Evolutionary conservation across 2,329 filamentous ascomycete species (phyloP).

Genomic region (Sporothrix protearum): DNA sequence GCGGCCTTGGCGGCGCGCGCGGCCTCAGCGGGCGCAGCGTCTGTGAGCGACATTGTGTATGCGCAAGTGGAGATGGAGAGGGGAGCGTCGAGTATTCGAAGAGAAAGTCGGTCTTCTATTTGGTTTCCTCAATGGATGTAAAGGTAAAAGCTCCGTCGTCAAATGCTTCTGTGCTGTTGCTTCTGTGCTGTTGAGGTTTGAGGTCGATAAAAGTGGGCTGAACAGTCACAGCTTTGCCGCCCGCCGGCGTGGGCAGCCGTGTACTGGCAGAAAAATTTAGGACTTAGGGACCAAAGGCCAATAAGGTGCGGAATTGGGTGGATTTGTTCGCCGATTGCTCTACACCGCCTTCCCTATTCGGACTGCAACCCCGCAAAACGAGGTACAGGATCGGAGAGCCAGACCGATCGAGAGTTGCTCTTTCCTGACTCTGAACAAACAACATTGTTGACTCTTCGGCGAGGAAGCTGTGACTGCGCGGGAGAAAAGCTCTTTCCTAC

Average conservation of each 20-base stretch:
- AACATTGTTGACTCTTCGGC: not conserved
- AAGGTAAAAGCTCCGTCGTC: not conserved
- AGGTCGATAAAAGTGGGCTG: not conserved
- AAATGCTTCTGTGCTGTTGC: no score
- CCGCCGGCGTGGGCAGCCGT: not conserved
- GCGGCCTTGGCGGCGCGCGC: conserved; percentile 75
- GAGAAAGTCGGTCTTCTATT: not conserved
- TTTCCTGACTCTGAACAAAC: not conserved
- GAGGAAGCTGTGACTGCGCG: not conserved
- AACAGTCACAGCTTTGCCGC: conserved; percentile 13
- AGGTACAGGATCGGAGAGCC: conserved; percentile 18
- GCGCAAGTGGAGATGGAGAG: not conserved
- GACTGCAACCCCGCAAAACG: conserved; percentile 13
- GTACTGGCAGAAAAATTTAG: conserved; percentile 1
- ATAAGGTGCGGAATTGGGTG: not conserved
- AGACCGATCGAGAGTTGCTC: conserved; percentile 17
- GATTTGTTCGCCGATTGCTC: not conserved
- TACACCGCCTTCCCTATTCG: conserved; percentile 10
- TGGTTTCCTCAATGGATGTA: no score
- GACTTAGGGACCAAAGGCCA: not conserved
- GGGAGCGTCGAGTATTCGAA: not conserved
- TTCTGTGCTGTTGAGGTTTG: not conserved
- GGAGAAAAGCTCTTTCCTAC: not conserved
- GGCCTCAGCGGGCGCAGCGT: conserved; percentile 72
- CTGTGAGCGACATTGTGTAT: conserved; percentile 72